phyloP scores from a whole-genome alignment of 148 eudicot species.

The Dianthus caryophyllus region DNA sequence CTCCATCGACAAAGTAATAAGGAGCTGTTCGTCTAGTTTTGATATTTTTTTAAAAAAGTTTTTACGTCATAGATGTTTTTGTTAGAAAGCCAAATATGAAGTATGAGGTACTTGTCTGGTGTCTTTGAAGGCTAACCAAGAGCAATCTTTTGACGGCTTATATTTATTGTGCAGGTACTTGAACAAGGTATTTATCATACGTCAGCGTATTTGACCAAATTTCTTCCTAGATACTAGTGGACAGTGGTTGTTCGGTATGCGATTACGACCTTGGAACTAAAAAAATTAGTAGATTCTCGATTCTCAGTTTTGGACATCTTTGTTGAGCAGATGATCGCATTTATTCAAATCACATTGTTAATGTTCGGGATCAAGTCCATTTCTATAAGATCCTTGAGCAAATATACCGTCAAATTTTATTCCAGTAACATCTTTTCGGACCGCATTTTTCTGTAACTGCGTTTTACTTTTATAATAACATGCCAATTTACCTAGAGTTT shows the following conservation, averaged over 20 bases:
- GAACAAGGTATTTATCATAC: slow-evolving; percentile 22
- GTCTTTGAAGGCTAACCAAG: background rate
- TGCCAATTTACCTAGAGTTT: background rate
- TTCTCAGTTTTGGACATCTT: slow-evolving; percentile 5
- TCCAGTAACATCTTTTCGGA: background rate
- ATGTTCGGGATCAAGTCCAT: background rate
- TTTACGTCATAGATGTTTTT: background rate
- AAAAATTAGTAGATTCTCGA: slow-evolving; percentile 7
- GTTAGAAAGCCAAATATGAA: background rate
- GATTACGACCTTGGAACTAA: background rate
- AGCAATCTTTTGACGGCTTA: background rate
- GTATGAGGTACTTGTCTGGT: background rate
- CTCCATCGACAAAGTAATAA: background rate
- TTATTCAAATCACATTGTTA: background rate
- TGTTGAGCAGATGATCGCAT: background rate
- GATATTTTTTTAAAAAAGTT: background rate
- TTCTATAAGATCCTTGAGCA: slow-evolving; percentile 8
- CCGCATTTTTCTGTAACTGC: background rate
- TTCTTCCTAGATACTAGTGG: background rate
- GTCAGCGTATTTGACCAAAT: slow-evolving; percentile 8
- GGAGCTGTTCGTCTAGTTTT: background rate
- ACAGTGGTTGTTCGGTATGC: slow-evolving; percentile 7
- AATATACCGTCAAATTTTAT: background rate
- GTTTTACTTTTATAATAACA: background rate
- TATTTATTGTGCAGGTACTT: slow-evolving; percentile 25